Conservation (phyloP, 805 yeast species). For the Cyberlindnera galapagoensis region DNA sequence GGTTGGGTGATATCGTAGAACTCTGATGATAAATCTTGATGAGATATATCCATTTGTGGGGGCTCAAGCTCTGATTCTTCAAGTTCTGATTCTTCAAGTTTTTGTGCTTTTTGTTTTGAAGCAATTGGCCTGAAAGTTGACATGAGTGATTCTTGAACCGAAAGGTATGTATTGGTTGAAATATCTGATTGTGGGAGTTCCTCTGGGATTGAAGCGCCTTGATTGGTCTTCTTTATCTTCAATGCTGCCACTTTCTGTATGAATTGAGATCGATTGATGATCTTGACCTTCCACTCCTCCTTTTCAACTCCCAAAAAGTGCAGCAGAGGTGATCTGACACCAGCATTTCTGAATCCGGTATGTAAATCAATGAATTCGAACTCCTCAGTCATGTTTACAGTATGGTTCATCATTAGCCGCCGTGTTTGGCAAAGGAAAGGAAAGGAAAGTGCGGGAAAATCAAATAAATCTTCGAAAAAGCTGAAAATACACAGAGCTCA, state of each 20-base stretch:
- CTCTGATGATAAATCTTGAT: constrained; percentile 9
- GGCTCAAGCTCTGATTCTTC: too few species aligned
- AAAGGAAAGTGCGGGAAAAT: constrained; percentile 1
- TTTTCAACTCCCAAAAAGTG: constrained; percentile 7
- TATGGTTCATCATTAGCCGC: not conserved
- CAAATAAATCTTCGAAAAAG: too few species aligned
- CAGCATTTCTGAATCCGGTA: constrained; percentile 3
- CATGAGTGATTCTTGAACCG: too few species aligned
- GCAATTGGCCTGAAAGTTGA: too few species aligned
- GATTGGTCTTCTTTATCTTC: not conserved
- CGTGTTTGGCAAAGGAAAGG: not conserved
- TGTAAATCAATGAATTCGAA: constrained; percentile 8
- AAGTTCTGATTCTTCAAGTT: too few species aligned
- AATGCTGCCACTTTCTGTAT: constrained; percentile 2
- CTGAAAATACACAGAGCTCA: too few species aligned
- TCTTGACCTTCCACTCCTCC: constrained; percentile 3
- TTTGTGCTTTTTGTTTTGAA: too few species aligned
- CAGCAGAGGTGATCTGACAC: constrained; percentile 2
- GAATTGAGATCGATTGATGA: constrained; percentile 4
- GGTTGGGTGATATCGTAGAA: constrained; percentile 6
- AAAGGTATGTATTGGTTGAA: too few species aligned
- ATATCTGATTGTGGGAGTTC: too few species aligned
- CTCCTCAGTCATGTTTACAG: not conserved
- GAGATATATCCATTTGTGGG: too few species aligned
- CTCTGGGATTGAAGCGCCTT: not conserved